Evolutionary conservation across 345 rosid species (phyloP).

Genomic region (Populus simonii): DNA sequence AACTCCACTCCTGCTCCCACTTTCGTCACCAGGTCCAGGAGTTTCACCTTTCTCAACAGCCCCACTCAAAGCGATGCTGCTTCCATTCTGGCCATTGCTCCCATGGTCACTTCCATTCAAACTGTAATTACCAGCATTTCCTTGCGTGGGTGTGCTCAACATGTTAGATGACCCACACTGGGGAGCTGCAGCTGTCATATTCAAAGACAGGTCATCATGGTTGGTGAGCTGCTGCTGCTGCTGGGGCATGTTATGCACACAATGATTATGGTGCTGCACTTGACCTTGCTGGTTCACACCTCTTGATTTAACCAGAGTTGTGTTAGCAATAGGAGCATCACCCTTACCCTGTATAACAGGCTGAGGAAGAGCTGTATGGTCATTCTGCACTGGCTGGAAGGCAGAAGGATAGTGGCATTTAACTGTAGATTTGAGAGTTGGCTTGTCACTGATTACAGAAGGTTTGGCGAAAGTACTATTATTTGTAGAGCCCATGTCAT

Average conservation of each 20-base stretch:
- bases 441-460: conserved; percentile 19
- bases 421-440: conserved; percentile 22
- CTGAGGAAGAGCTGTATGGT: conserved; percentile 15
- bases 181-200: conserved; percentile 21
- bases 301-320: conserved; percentile 16
- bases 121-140: conserved; percentile 27
- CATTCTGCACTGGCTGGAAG: conserved; percentile 29
- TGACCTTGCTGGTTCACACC: conserved; percentile 31
- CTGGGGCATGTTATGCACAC: conserved; percentile 26
- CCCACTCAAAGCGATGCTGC: conserved; percentile 27
- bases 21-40: conserved; percentile 18
- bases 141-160: conserved; percentile 17
- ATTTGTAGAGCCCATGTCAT: conserved; percentile 40
- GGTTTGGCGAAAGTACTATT: conserved; percentile 32
- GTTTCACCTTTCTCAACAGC: conserved; percentile 7
- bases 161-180: conserved; percentile 37
- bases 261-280: conserved; percentile 34
- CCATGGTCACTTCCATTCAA: conserved; percentile 45
- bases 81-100: conserved; percentile 42
- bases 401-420: conserved; percentile 29
- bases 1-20: conserved; percentile 23
- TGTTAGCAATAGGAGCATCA: conserved; percentile 19
- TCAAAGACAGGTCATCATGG: conserved; percentile 20
- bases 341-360: conserved; percentile 19
- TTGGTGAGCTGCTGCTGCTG: conserved; percentile 18